Percentiles rank a stretch among this genome's conserved stretches.
These are phyloP conservation scores for Rickenella mellea DNA, from an alignment of 768 basidiomycete genomes.

Conservation along the genomic window DNA sequence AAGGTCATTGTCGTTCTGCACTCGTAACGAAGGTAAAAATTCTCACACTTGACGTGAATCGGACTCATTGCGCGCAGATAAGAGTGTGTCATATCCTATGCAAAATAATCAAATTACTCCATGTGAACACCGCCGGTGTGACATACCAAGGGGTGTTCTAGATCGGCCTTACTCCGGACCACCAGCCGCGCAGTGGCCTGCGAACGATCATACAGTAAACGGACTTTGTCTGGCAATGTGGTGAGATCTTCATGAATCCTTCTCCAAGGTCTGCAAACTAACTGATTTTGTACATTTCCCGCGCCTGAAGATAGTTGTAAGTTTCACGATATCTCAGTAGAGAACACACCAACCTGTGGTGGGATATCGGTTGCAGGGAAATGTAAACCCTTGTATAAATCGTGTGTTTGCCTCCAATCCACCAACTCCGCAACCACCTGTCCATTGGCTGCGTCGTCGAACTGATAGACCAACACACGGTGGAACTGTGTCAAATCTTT, in stretches of 20 bases:
- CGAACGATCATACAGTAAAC: constrained; percentile 63
- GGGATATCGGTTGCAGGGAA: constrained; percentile 67
- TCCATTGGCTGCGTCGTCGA: constrained; percentile 74
- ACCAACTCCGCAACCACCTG: constrained; percentile 72
- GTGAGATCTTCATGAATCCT: background rate
- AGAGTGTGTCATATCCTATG: constrained; percentile 74
- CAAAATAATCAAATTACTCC: background rate
- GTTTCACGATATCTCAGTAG: background rate
- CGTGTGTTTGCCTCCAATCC: constrained; percentile 66
- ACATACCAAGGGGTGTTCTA: constrained; percentile 55
- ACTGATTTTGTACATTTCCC: constrained; percentile 12
- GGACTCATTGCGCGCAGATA: constrained; percentile 84
- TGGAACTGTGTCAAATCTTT: constrained; percentile 80
- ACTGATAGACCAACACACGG: constrained; percentile 74
- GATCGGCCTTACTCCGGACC: constrained; percentile 49
- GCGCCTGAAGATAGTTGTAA: constrained; percentile 7
- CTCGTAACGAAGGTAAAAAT: constrained; percentile 1
- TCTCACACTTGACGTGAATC: constrained; percentile 69
- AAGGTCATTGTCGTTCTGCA: constrained; percentile 2
- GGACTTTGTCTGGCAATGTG: constrained; percentile 53
- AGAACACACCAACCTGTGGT: constrained; percentile 39
- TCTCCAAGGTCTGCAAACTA: background rate
- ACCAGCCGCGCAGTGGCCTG: constrained; percentile 69
- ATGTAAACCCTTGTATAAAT: constrained; percentile 63
- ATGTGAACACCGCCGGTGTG: background rate